phyloP scores from a whole-genome alignment of 768 basidiomycete genomes.

The Boletus sp. region DNA sequence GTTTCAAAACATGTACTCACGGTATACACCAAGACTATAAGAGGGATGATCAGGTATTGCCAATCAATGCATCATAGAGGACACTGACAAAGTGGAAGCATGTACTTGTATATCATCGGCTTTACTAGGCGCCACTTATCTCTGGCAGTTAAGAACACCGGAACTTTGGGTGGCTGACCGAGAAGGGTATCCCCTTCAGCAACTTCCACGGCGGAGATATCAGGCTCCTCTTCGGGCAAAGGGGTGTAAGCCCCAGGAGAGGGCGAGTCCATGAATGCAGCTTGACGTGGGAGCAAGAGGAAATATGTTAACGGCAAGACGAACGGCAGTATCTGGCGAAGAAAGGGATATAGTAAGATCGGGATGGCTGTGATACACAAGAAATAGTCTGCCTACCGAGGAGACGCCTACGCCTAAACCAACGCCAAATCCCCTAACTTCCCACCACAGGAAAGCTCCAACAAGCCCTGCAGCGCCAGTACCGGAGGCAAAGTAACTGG shows the following conservation, averaged over 20 bases:
- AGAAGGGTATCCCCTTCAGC: slow-evolving; percentile 31
- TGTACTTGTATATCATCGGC: slow-evolving; percentile 79
- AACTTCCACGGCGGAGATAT: slow-evolving; percentile 18
- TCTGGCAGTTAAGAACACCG: slow-evolving; percentile 52
- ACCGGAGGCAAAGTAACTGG: slow-evolving; percentile 87
- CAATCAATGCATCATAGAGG: background rate
- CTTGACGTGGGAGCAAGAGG: slow-evolving; percentile 67
- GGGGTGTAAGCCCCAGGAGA: slow-evolving; percentile 37
- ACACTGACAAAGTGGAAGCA: slow-evolving; percentile 87
- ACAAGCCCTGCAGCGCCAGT: slow-evolving; percentile 94
- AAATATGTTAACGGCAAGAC: slow-evolving; percentile 76
- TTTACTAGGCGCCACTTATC: slow-evolving; percentile 84
- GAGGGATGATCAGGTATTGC: slow-evolving; percentile 11
- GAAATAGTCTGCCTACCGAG: slow-evolving; percentile 49
- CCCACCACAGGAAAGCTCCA: slow-evolving; percentile 95
- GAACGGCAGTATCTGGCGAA: slow-evolving; percentile 71
- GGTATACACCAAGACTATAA: slow-evolving; percentile 56
- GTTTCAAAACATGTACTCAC: slow-evolving; percentile 38
- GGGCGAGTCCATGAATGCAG: slow-evolving; percentile 46
- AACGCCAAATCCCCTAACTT: slow-evolving; percentile 82
- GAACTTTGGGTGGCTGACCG: slow-evolving; percentile 37
- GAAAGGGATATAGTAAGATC: background rate
- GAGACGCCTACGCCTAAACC: slow-evolving; percentile 79
- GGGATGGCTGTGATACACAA: background rate
- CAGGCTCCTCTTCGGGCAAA: slow-evolving; percentile 35